Evolutionary conservation across 345 rosid genomes (phyloP).

Genomic region (Salix brachista): DNA sequence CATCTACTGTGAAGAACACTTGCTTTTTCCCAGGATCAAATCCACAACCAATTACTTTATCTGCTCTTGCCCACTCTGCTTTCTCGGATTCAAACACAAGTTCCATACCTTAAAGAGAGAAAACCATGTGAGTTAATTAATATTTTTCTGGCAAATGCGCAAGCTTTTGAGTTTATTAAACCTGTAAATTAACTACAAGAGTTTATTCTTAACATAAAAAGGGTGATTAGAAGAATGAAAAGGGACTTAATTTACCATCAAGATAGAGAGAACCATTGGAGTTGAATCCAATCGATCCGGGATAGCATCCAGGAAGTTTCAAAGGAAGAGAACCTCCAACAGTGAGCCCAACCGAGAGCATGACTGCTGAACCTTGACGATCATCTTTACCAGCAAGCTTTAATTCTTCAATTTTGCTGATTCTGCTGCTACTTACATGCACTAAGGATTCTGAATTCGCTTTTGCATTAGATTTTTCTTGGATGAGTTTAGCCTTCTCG

Average conservation of each 20-base stretch:
- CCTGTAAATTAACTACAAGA: neutral
- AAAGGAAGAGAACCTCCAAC: conserved; percentile 48
- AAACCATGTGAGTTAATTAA: neutral
- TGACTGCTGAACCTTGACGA: conserved; percentile 24
- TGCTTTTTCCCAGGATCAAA: conserved; percentile 57
- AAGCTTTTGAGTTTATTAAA: neutral
- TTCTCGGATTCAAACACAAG: conserved; percentile 49
- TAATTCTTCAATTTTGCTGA: conserved; percentile 38
- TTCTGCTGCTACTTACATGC: conserved; percentile 29
- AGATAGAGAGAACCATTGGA: conserved; percentile 78
- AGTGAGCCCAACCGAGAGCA: conserved; percentile 63
- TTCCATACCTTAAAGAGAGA: conserved; percentile 49
- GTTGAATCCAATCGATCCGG: conserved; percentile 85
- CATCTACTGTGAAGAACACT: conserved; percentile 57
- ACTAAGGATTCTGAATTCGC: conserved; percentile 48
- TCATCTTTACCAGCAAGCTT: conserved; percentile 37
- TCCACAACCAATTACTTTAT: conserved; percentile 64
- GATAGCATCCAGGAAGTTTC: conserved; percentile 73
- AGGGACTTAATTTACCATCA: conserved; percentile 50
- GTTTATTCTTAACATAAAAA: neutral
- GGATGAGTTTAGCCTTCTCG: conserved; percentile 63
- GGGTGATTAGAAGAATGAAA: neutral
- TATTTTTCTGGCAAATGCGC: neutral
- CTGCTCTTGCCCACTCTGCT: conserved; percentile 44
- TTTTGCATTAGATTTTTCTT: conserved; percentile 27